Evolutionary conservation across 2,329 filamentous ascomycete species (phyloP).

Genomic region (Pseudogymnoascus sp.): DNA sequence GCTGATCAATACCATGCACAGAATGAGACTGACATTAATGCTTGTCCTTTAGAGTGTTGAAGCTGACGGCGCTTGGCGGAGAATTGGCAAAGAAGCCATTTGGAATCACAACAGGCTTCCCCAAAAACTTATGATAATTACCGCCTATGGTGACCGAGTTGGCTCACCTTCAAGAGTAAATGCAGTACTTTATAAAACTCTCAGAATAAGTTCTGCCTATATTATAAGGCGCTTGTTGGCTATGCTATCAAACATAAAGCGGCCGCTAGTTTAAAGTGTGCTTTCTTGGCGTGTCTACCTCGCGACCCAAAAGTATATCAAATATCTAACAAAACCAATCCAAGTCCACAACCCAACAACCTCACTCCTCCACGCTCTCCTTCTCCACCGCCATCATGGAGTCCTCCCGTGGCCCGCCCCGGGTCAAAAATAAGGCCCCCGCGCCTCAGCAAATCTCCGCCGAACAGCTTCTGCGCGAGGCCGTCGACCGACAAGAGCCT

Average conservation of each 20-base stretch:
- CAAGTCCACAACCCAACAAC: not conserved
- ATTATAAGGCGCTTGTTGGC: not conserved
- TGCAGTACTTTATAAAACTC: too few species aligned
- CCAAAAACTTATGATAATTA: not conserved
- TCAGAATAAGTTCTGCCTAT: not conserved
- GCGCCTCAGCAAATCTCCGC: slow-evolving; percentile 89
- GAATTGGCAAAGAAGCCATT: not conserved
- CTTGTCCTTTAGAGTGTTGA: not conserved
- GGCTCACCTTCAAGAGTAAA: not conserved
- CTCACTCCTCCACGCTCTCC: not conserved
- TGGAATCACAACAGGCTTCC: not conserved
- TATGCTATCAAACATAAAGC: not conserved
- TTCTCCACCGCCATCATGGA: slow-evolving; percentile 59
- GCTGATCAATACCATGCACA: not conserved
- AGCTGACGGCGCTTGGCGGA: not conserved
- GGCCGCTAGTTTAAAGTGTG: not conserved
- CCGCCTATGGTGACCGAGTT: not conserved
- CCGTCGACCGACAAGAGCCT: slow-evolving; percentile 90
- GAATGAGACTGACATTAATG: not conserved
- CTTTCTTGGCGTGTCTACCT: slow-evolving; percentile 8
- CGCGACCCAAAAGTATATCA: slow-evolving; percentile 6
- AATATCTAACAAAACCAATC: slow-evolving; percentile 2
- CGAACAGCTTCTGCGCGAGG: slow-evolving; percentile 94
- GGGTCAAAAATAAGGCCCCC: slow-evolving; percentile 98
- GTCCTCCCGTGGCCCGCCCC: slow-evolving; percentile 78